These are phyloP conservation scores for Aschersonia sp. DNA, from an alignment of 2,329 filamentous ascomycete genomes.

Conservation along the genomic window DNA sequence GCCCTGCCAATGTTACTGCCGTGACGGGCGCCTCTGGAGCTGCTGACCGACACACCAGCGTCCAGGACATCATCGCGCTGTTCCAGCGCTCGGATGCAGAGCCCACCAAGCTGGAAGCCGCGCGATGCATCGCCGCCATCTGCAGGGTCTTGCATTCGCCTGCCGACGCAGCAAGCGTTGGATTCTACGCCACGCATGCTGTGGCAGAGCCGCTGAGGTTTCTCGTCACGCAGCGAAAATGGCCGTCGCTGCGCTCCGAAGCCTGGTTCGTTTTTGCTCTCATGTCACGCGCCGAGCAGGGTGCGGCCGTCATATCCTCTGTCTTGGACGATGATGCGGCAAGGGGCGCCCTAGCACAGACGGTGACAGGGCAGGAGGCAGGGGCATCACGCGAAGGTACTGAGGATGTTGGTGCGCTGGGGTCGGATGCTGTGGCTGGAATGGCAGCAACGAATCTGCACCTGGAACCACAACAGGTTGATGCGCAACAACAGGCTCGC, in stretches of 20 bases:
- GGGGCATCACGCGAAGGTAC: not conserved
- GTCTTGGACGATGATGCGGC: slow-evolving; percentile 28
- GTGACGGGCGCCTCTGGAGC: not conserved
- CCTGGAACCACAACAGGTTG: slow-evolving; percentile 32
- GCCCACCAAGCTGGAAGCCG: slow-evolving; percentile 45
- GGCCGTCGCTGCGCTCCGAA: slow-evolving; percentile 44
- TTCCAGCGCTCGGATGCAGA: slow-evolving; percentile 23
- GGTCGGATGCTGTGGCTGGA: too few relatives aligned
- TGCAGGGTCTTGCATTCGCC: slow-evolving; percentile 40
- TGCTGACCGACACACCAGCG: slow-evolving; percentile 14
- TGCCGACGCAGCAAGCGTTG: slow-evolving; percentile 8
- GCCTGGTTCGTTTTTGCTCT: slow-evolving; percentile 49
- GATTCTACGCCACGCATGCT: slow-evolving; percentile 32
- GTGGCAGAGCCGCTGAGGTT: slow-evolving; percentile 30
- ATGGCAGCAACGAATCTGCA: slow-evolving; percentile 9
- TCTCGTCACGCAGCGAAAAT: slow-evolving; percentile 42
- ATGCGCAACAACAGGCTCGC: slow-evolving; percentile 25
- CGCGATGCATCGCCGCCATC: slow-evolving; percentile 35
- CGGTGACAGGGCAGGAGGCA: slow-evolving; percentile 27
- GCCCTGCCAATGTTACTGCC: slow-evolving; percentile 30
- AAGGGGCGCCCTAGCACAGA: slow-evolving; percentile 27
- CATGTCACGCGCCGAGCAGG: slow-evolving; percentile 37
- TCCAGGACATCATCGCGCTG: slow-evolving; percentile 22
- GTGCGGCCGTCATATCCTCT: slow-evolving; percentile 28
- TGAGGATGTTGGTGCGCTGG: not conserved